Base-by-base conservation (phyloP, 805 yeast species). In the Metschnikowia gelsemii region DNA sequence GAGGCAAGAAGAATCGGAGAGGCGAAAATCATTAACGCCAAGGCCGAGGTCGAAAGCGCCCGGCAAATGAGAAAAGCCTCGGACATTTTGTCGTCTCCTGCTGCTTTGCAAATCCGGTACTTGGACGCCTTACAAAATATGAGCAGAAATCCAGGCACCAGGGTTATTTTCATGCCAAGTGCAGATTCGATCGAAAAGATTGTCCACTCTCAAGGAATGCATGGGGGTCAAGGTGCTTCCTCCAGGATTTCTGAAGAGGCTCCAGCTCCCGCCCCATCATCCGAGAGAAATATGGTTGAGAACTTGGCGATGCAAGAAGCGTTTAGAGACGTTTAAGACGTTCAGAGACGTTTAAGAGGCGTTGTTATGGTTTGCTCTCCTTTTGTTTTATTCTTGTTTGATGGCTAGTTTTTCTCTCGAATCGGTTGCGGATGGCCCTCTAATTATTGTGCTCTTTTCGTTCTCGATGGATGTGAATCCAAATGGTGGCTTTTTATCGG, bases 31-130 rank as follows among this genome's bases (percentile, higher is more conserved):
- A 82, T 82, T 56, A 78, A 80, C 47, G 87, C 87, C 25, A 77
- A 75, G 59, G 87, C 87, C 14, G 89, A 82, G 64, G 87, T 82
- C 38, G 89, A 82, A 61, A 69, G 79, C 56, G 87, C 88, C 38
- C 81, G 81, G 60, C 72, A 81, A 50, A 82, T 82, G 87, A 75
- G 89, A 66, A 79, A 80, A 61, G 87, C 88, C 21, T 87, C 88
- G 39, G 87, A 82, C 61, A 80, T 82, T 44, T 73, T 82, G 55
- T 83, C 84, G 33, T 79, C 85, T 28, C 80, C 81, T 51, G 79
- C 87, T 11, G 89, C 88, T 21, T 80, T 82, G 85, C 88, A 82
- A 66, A 82, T 82, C 59, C 68, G 89, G 61, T 82, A 82, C 57
- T 71, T 82, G 62, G 89, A 82, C 54, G 88, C 88, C n/a, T 79